Conservation (phyloP, 2,329 filamentous ascomycete genomes). For the Colletotrichum tropicicola region DNA sequence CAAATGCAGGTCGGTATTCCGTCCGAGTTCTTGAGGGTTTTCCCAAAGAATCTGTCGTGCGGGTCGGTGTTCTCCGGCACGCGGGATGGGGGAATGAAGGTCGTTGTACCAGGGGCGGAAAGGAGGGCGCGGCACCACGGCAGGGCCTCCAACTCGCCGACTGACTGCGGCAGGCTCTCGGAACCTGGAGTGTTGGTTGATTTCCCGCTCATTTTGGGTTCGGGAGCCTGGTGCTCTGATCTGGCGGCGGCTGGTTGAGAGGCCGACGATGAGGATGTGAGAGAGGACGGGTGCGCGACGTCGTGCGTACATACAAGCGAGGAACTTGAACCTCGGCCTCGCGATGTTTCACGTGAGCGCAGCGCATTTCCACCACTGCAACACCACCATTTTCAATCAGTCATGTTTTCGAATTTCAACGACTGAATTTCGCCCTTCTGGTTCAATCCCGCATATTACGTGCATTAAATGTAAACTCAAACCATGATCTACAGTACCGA, state of each 20-base stretch:
- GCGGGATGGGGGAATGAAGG: constrained; percentile 44
- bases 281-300: not conserved
- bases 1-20: constrained; percentile 44
- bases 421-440: not conserved
- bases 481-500: not conserved
- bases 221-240: not conserved
- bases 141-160: constrained; percentile 42
- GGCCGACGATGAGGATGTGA: not conserved
- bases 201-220: not conserved
- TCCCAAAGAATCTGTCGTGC: constrained; percentile 46
- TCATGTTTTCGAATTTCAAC: too few species aligned
- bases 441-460: not conserved
- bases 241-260: not conserved
- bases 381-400: too few species aligned
- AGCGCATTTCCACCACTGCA: not conserved
- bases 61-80: constrained; percentile 36
- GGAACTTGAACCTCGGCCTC: constrained; percentile 15
- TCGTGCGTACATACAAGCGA: not conserved
- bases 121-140: constrained; percentile 47
- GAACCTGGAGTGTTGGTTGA: too few species aligned
- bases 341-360: constrained; percentile 17
- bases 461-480: constrained; percentile 31
- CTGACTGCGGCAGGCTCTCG: not conserved
- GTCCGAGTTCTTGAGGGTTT: constrained; percentile 38
- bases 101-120: constrained; percentile 35